A percentile compares a stretch with the other conserved stretches of the same genome.
phyloP scores from a whole-genome alignment of 495 filamentous ascomycete genomes.

The Aspergillus cavernicola region DNA sequence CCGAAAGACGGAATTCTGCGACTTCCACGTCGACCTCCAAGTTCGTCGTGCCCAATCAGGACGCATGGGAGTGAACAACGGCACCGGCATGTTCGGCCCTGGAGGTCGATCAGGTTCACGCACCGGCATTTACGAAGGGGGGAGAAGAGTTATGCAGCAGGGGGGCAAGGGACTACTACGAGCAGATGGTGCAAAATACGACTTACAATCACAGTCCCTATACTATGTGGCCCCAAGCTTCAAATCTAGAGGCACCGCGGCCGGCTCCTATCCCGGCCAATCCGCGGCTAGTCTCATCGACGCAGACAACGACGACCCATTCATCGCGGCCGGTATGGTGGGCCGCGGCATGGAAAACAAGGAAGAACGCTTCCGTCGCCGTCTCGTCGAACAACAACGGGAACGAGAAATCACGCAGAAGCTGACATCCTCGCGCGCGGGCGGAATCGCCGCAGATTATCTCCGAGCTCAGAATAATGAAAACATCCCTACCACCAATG shows the following conservation, averaged over 20 bases:
- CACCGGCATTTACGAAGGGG: conserved; percentile 45
- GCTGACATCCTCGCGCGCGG: conserved; percentile 52
- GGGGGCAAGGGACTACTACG: conserved; percentile 34
- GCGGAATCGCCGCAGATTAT: conserved; percentile 74
- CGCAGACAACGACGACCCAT: conserved; percentile 57
- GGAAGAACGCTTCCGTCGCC: conserved; percentile 65
- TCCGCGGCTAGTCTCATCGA: conserved; percentile 66
- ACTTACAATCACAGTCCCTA: conserved; percentile 52
- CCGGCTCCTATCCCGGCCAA: conserved; percentile 27
- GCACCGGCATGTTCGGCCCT: conserved; percentile 44
- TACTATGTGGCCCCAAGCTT: conserved; percentile 53
- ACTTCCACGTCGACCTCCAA: conserved; percentile 82
- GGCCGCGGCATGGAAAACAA: conserved; percentile 48
- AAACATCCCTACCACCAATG: conserved; percentile 9
- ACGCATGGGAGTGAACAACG: conserved; percentile 77
- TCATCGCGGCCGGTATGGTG: conserved; percentile 45
- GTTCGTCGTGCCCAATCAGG: conserved; percentile 65
- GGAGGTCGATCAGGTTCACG: conserved; percentile 42
- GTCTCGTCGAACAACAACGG: conserved; percentile 67
- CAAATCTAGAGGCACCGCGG: conserved; percentile 23
- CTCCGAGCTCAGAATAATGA: conserved; percentile 48
- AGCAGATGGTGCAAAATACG: conserved; percentile 52
- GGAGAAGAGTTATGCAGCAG: conserved; percentile 29
- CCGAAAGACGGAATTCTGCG: conserved; percentile 84
- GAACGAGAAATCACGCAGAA: conserved; percentile 77